Conservation (phyloP, 2,329 filamentous ascomycete species). For the Cordyceps militaris region DNA sequence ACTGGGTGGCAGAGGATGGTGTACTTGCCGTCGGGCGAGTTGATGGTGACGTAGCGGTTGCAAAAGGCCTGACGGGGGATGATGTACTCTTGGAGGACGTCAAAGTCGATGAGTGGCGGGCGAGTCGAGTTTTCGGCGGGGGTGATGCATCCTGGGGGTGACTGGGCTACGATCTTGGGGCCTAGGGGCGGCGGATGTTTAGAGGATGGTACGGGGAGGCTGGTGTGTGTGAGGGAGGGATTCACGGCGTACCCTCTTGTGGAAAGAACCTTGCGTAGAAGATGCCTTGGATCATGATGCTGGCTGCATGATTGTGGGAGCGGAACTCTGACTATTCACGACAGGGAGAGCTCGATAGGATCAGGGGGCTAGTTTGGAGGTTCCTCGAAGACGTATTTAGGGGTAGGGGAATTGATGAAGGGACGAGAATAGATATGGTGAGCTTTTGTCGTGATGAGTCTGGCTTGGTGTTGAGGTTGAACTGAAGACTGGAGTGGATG, state of each 20-base stretch:
- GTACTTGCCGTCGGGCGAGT: constrained; percentile 61
- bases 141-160: constrained; percentile 56
- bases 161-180: constrained; percentile 56
- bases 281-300: constrained; percentile 59
- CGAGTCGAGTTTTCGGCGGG: constrained; percentile 28
- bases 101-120: constrained; percentile 71
- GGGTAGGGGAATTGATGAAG: neutral
- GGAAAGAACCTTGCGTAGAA: constrained; percentile 65
- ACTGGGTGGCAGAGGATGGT: constrained; percentile 83
- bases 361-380: neutral
- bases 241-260: constrained; percentile 44
- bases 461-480: neutral
- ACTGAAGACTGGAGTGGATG: neutral
- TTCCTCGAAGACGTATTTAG: neutral
- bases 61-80: constrained; percentile 94
- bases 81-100: constrained; percentile 81
- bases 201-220: neutral
- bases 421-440: neutral
- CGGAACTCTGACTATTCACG: neutral
- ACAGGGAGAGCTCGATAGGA: neutral
- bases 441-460: neutral
- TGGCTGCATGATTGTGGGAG: constrained; percentile 11
- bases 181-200: constrained; percentile 30
- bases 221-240: neutral
- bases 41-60: constrained; percentile 79